Base-by-base conservation (phyloP, 345 rosid genomes). In the Populus nigra region DNA sequence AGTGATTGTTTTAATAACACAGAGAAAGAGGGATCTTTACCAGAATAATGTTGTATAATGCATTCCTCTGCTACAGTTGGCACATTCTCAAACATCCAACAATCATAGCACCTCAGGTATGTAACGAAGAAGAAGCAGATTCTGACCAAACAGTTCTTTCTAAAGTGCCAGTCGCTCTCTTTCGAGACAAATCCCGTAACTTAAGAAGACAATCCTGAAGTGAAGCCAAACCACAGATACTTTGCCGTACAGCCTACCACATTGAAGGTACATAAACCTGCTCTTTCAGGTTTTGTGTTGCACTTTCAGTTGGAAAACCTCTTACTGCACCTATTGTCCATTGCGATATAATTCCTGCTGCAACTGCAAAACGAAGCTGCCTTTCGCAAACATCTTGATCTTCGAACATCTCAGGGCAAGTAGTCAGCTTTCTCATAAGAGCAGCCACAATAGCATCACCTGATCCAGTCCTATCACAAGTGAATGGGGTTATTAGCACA, bases 401-500 rank as follows among this genome's bases (percentile, higher is more conserved):
- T 65, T 85, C 91, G 71, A 86, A 87, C 98, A 93, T 93, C 82
- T 90, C 98, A 10, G 97, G 93, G 65, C 63, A 84, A 79, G 85
- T 88, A 10, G 92, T 87, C 71, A 93, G 88, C 88, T 92, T 95
- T 70, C 99, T 90, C 89, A 92, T 86, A 18, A 95, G 89, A 18
- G 84, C 97, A 73, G 97, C 99, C 73, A 93, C 98, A 75, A 92
- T 86, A 76, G 98, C 99, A 85, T 95, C 99, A 25, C 99, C 99
- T 1, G 99, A 91, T 75, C 99, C 98, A 49, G 97, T 95, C 53
- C 98, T 87, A 85, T 95, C 99, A 76, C 96, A 93, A 5, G 99
- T 93, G 84, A 89, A 88, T 0, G 99, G 98, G 25, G 97, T 89
- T 78, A 93, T 87, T 27, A 92, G 90, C 79, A 88, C 98, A 87